Evolutionary conservation across 306 rosid species (phyloP).

Genomic region (Citrullus mucosospermus): DNA sequence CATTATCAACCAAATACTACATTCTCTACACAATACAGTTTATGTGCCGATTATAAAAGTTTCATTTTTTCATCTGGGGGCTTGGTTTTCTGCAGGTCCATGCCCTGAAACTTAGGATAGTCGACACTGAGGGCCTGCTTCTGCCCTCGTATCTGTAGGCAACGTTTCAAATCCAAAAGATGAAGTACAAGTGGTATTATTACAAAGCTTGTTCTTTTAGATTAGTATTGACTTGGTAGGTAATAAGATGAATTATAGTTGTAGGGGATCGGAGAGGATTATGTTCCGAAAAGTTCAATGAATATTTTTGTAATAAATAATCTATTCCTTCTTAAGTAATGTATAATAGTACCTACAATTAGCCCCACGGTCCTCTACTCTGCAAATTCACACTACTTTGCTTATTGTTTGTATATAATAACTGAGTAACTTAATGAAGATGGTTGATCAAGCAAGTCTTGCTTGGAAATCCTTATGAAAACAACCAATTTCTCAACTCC

Average conservation of each 20-base stretch:
- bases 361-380: background rate
- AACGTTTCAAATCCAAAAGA: background rate
- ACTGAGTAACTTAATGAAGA: background rate
- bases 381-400: background rate
- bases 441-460: constrained; percentile 20
- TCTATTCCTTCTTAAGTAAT: background rate
- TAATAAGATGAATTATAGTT: background rate
- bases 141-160: background rate
- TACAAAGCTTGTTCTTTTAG: background rate
- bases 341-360: background rate
- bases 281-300: background rate
- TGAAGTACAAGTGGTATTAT: background rate
- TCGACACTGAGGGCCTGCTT: background rate
- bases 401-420: background rate
- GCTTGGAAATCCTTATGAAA: constrained; percentile 83
- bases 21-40: background rate
- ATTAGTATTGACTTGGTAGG: background rate
- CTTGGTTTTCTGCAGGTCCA: background rate
- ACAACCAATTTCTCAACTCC: constrained; percentile 85
- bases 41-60: background rate
- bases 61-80: background rate
- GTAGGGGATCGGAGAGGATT: background rate
- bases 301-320: background rate
- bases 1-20: background rate
- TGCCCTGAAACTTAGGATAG: background rate